Percentiles rank a stretch among this genome's conserved stretches.
Conservation (phyloP, 2,329 filamentous ascomycete species). For the Scortechinia acanthostroma region DNA sequence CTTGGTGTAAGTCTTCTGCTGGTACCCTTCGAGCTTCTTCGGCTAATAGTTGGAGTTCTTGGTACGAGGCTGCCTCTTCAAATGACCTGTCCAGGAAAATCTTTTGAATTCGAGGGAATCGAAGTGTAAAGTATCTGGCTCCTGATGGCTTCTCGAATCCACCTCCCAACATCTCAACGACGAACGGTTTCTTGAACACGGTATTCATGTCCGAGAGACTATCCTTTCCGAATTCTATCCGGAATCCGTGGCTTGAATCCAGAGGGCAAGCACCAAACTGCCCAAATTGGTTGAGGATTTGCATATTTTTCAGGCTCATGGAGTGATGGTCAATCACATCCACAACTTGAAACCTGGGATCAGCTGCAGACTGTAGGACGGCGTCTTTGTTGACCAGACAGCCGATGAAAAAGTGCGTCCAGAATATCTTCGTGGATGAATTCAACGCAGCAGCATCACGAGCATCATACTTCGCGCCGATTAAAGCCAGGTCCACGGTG, state of each 20-base stretch:
- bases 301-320: not conserved
- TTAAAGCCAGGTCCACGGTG: constrained; percentile 72
- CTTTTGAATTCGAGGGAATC: not conserved
- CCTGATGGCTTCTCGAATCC: not conserved
- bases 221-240: not conserved
- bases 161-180: not conserved
- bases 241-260: not conserved
- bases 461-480: constrained; percentile 69
- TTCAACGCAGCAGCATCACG: constrained; percentile 48
- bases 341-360: not conserved
- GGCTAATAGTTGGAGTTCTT: not conserved
- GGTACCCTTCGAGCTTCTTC: not conserved
- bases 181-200: not conserved
- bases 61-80: not conserved
- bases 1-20: not conserved
- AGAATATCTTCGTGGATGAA: constrained; percentile 15
- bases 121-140: not conserved
- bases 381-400: constrained; percentile 68
- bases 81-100: not conserved
- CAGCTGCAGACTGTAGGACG: too few species aligned
- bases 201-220: too few species aligned
- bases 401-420: constrained; percentile 71
- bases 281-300: not conserved
- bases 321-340: not conserved
- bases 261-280: not conserved